These are phyloP conservation scores for Arachis monticola DNA, from an alignment of 331 rosid species.

Conservation along the genomic window DNA sequence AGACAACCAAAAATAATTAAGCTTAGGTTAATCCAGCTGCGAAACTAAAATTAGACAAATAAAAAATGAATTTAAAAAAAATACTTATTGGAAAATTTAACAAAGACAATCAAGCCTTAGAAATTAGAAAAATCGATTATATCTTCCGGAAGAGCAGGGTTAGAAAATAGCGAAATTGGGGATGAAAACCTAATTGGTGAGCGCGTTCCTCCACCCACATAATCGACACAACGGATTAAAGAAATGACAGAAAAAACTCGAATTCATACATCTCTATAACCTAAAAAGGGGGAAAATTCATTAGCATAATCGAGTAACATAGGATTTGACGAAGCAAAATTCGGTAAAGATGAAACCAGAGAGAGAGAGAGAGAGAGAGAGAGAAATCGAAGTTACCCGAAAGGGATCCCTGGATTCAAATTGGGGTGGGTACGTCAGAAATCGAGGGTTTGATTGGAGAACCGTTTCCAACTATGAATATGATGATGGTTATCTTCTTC, in stretches of 20 bases:
- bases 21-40: slow-evolving; percentile 1
- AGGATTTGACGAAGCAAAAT: slow-evolving; percentile 17
- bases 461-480: neutral
- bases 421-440: slow-evolving; percentile 23
- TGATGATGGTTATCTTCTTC: neutral
- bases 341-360: neutral
- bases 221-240: slow-evolving; percentile 1
- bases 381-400: slow-evolving; percentile 42
- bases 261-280: slow-evolving; percentile 25
- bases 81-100: neutral
- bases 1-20: neutral
- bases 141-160: neutral
- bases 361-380: neutral
- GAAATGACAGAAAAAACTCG: neutral
- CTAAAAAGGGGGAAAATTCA: neutral
- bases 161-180: slow-evolving; percentile 6
- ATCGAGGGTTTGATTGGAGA: slow-evolving; percentile 26
- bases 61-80: neutral
- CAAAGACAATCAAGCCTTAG: neutral
- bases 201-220: slow-evolving; percentile 40
- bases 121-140: slow-evolving; percentile 15
- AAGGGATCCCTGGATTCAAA: slow-evolving; percentile 37
- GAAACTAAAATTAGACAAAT: slow-evolving; percentile 21
- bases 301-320: neutral
- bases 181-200: slow-evolving; percentile 30